phyloP scores from a whole-genome alignment of 2,329 filamentous ascomycete genomes.

The Alternaria burnsii region DNA sequence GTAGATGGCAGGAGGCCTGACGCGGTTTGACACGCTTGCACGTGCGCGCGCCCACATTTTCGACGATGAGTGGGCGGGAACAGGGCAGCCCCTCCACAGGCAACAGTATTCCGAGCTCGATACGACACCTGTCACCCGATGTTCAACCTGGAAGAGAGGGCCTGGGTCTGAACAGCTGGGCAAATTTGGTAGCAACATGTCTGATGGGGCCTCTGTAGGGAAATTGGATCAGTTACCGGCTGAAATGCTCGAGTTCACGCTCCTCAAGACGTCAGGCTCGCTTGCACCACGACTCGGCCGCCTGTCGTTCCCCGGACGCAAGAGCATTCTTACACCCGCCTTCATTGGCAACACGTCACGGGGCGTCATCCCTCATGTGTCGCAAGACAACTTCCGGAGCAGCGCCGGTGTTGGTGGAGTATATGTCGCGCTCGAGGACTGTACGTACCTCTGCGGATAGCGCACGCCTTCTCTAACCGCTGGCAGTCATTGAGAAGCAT shows the following conservation, averaged over 20 bases:
- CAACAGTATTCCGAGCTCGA: background rate
- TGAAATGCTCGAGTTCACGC: conserved; percentile 57
- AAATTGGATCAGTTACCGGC: conserved; percentile 40
- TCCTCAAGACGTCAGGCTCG: conserved; percentile 50
- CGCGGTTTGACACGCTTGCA: conserved; percentile 22
- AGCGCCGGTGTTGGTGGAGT: conserved; percentile 72
- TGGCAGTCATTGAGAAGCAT: conserved; percentile 69
- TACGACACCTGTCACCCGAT: background rate
- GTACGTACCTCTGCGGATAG: conserved; percentile 63
- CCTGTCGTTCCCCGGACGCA: conserved; percentile 69
- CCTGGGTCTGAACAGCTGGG: background rate
- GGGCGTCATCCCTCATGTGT: conserved; percentile 85
- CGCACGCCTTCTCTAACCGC: conserved; percentile 41
- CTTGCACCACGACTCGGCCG: conserved; percentile 72
- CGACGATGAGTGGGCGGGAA: conserved; percentile 8
- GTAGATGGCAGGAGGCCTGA: background rate
- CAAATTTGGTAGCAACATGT: conserved; percentile 15
- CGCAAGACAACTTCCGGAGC: conserved; percentile 79
- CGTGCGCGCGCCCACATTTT: conserved; percentile 19
- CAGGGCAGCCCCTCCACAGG: conserved; percentile 14
- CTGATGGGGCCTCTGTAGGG: conserved; percentile 2
- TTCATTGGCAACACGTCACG: conserved; percentile 83
- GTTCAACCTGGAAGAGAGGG: background rate
- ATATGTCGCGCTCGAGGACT: conserved; percentile 91
- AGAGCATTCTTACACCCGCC: conserved; percentile 80